These are phyloP conservation scores for Viola odorata DNA, from an alignment of 345 rosid species.

Conservation along the genomic window DNA sequence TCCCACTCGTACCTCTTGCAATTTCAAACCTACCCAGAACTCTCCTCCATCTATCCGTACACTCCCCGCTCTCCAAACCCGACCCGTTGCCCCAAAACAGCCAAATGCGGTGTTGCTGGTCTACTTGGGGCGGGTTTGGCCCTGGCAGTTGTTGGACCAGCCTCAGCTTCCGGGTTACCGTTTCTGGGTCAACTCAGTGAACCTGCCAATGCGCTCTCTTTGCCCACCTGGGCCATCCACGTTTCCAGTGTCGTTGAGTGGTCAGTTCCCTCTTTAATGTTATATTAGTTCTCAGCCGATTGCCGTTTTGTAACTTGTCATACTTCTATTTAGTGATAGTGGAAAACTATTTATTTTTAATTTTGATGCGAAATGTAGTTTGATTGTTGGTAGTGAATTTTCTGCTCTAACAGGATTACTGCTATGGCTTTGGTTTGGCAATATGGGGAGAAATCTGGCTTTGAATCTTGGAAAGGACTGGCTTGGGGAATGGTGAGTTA, in stretches of 20 bases:
- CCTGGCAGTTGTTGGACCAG: slow-evolving; percentile 36
- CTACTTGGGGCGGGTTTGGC: slow-evolving; percentile 55
- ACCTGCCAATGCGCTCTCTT: slow-evolving; percentile 80
- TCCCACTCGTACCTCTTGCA: slow-evolving; percentile 16
- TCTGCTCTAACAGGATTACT: slow-evolving; percentile 48
- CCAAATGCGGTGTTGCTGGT: slow-evolving; percentile 22
- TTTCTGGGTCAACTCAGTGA: slow-evolving; percentile 52
- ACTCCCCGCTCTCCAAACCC: neutral
- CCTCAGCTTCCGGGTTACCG: slow-evolving; percentile 45
- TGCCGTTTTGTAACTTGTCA: neutral
- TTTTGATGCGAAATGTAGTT: too few relatives aligned
- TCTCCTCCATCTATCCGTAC: slow-evolving; percentile 10
- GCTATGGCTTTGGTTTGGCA: slow-evolving; percentile 97
- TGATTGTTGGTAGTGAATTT: neutral
- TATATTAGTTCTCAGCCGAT: neutral
- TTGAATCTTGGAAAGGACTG: slow-evolving; percentile 94
- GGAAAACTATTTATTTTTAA: too few relatives aligned
- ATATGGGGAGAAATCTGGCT: slow-evolving; percentile 82
- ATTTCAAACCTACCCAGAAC: slow-evolving; percentile 12
- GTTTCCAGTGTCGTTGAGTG: slow-evolving; percentile 92
- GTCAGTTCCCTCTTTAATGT: slow-evolving; percentile 25
- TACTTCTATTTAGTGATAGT: neutral
- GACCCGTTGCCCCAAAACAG: slow-evolving; percentile 3
- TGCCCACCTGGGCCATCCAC: slow-evolving; percentile 93
- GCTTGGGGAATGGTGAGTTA: slow-evolving; percentile 91